These are phyloP conservation scores for Linum trigynum DNA, from an alignment of 345 rosid species.

Conservation along the genomic window DNA sequence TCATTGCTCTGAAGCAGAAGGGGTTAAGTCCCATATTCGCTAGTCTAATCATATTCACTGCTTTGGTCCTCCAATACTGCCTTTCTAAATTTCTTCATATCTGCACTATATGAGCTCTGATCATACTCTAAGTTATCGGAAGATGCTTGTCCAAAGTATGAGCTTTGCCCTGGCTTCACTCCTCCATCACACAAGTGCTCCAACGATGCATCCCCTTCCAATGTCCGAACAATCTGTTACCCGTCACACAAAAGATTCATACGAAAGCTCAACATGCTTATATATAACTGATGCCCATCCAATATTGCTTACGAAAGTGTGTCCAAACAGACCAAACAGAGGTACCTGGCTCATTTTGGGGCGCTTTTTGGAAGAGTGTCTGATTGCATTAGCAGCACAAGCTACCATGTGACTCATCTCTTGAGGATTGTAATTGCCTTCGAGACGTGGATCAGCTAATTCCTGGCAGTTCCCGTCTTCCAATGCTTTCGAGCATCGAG, in stretches of 20 bases:
- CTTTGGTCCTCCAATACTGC: background rate
- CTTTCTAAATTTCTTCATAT: background rate
- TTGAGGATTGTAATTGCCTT: background rate
- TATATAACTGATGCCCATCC: no score
- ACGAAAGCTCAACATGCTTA: no score
- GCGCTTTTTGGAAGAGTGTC: background rate
- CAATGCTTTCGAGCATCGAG: background rate
- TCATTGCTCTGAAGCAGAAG: no score
- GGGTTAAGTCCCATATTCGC: background rate
- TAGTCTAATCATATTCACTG: background rate
- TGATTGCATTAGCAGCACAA: background rate
- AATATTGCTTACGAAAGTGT: background rate
- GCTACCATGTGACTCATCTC: conserved; percentile 2
- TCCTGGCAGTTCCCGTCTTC: background rate
- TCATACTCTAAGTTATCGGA: background rate
- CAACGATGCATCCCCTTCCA: background rate
- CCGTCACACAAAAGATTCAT: no score
- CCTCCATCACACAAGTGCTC: background rate
- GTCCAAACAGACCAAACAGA: background rate
- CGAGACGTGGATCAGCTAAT: background rate
- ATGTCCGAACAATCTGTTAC: background rate
- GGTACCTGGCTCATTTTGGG: conserved; percentile 4
- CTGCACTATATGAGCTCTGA: background rate
- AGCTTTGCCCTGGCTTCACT: background rate
- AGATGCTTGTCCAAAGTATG: background rate